A percentile compares a stretch with the other conserved stretches of the same genome.
Conservation (phyloP, 257 asterid genomes). For the Verbena officinalis region DNA sequence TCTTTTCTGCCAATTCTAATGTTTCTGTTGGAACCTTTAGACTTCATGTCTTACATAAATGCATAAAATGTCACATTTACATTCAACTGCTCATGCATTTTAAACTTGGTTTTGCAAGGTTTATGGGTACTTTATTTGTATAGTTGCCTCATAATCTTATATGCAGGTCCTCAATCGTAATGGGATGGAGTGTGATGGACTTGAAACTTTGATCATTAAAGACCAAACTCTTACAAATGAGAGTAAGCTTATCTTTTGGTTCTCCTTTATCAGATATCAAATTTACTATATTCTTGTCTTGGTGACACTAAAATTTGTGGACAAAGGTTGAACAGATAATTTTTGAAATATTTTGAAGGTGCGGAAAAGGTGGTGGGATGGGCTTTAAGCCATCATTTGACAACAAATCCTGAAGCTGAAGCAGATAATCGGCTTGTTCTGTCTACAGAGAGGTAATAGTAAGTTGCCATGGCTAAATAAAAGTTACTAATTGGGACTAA, state of each 20-base stretch:
- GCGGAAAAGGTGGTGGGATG: conserved; percentile 87
- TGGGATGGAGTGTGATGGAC: conserved; percentile 73
- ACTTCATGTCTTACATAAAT: conserved; percentile 12
- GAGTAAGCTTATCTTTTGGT: conserved; percentile 47
- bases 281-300: conserved; percentile 16
- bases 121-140: conserved; percentile 1
- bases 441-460: conserved; percentile 69
- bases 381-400: conserved; percentile 77
- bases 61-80: conserved; percentile 7
- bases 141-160: conserved; percentile 28
- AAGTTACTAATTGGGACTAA: conserved; percentile 22
- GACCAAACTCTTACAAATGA: conserved; percentile 86
- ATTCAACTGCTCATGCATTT: conserved; percentile 4
- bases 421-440: conserved; percentile 50
- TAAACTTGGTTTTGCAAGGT: neutral
- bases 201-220: conserved; percentile 60
- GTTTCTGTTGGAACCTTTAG: conserved; percentile 13
- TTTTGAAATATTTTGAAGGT: conserved; percentile 51
- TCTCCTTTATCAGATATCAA: conserved; percentile 3
- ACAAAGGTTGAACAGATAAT: conserved; percentile 1
- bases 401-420: conserved; percentile 56
- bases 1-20: neutral
- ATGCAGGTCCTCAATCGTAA: conserved; percentile 77
- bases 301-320: conserved; percentile 13
- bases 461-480: conserved; percentile 22